These are phyloP conservation scores for Rhodotorula sp. DNA, from an alignment of 1,284 basidiomycete genomes.

Conservation along the genomic window DNA sequence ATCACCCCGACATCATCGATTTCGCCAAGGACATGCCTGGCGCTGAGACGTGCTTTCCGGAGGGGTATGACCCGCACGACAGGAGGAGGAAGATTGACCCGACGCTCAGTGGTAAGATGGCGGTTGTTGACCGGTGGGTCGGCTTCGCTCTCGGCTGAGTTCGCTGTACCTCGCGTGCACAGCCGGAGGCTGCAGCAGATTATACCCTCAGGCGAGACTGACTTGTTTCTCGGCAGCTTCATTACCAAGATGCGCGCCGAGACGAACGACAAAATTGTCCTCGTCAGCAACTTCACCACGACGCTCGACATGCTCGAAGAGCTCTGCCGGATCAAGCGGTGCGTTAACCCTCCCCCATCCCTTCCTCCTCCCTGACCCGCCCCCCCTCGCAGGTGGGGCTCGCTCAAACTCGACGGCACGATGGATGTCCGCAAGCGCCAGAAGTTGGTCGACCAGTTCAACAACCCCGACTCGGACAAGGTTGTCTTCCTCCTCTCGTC, in stretches of 20 bases:
- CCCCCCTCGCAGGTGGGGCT: conserved; percentile 67
- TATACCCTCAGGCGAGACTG: background rate
- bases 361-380: background rate
- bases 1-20: conserved; percentile 91
- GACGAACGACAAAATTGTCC: conserved; percentile 94
- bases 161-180: background rate
- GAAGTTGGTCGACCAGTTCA: conserved; percentile 96
- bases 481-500: conserved; percentile 94
- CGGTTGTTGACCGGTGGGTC: conserved; percentile 82
- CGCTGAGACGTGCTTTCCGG: conserved; percentile 77
- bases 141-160: background rate
- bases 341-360: conserved; percentile 53
- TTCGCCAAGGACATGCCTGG: conserved; percentile 83
- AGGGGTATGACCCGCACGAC: conserved; percentile 65
- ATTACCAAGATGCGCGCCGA: conserved; percentile 74
- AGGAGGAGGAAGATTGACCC: conserved; percentile 48
- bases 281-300: conserved; percentile 98
- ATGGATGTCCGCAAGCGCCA: conserved; percentile 94
- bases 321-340: conserved; percentile 66
- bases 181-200: too few species aligned
- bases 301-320: conserved; percentile 93
- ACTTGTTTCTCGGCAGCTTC: conserved; percentile 58
- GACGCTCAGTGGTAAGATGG: conserved; percentile 74
- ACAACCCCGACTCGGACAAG: conserved; percentile 90
- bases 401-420: conserved; percentile 87